Evolutionary conservation across 371 early-diverging fungal genomes (phyloP), one percentile per base, ranked within the genome.

Genomic region (Blakeslea trispora): DNA sequence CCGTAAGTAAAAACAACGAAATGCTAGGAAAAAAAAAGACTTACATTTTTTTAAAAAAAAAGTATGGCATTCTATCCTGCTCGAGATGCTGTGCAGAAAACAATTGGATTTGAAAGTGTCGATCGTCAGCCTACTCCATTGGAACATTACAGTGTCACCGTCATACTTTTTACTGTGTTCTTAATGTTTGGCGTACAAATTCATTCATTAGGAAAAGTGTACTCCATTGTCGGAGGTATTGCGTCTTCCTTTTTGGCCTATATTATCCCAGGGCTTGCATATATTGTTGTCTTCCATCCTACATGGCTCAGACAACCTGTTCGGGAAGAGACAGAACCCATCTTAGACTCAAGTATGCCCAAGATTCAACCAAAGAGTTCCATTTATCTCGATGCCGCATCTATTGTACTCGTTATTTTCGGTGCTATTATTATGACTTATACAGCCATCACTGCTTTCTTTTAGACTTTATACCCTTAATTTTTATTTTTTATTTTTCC

Each of bases 11-110:
- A 35, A 28, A 28, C 28, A 28, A n/a, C n/a, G n/a, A n/a, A n/a
- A 28, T 28, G 7, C 28, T 28, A 28, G 3, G 7, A 28, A 28
- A 48, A 13, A 22, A 19, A 24, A n/a, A 22, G 51, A 59, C 17
- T 60, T 58, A 11, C 63, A 54, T 45, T 61, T 61, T 50, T 58
- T 61, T 45, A 13, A 10, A 24, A n/a, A 39, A 18, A 46, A 35
- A 74, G 75, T 23, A 78, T 78, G 79, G 75, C 73, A 44, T 81
- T 83, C 52, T 81, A 77, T 47, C 84, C 84, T 41, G 82, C 84
- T 22, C 74, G 84, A 43, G 73, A 77, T 43, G 73, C 82, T 3
- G 48, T 81, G 5, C 83, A 82, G 66, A 82, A 78, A 43, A 55
- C 74, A 11, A 67, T 82, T 2, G 82, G 82, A 10, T 75, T 78